phyloP scores from a whole-genome alignment of 495 filamentous ascomycete genomes.

The Aspergillus sclerotioniger region DNA sequence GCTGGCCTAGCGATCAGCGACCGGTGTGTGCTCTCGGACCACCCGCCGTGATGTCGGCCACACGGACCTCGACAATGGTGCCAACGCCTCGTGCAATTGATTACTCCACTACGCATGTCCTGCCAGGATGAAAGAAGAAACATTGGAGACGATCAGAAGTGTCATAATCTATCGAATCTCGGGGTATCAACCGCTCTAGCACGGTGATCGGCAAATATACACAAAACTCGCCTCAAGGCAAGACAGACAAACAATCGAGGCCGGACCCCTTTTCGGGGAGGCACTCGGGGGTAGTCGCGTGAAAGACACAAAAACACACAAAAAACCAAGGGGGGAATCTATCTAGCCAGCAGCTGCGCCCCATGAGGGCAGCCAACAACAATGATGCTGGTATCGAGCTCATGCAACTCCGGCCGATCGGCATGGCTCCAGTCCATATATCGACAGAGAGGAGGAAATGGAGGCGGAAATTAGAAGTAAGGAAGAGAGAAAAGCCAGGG shows the following conservation, averaged over 20 bases:
- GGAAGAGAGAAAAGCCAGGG: constrained; percentile 4
- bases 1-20: not conserved
- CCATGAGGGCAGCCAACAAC: not conserved
- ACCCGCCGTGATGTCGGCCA: too few species aligned
- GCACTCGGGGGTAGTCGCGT: constrained; percentile 13
- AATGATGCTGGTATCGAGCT: not conserved
- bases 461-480: not conserved
- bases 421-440: not conserved
- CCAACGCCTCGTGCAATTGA: not conserved
- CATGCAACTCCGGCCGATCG: not conserved
- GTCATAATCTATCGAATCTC: constrained; percentile 4
- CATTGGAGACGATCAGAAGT: not conserved
- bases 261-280: constrained; percentile 4
- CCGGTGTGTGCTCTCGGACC: not conserved
- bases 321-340: constrained; percentile 10
- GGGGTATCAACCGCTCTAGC: not conserved
- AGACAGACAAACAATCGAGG: constrained; percentile 6
- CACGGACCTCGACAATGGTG: not conserved
- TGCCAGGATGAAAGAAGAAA: not conserved
- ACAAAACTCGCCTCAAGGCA: not conserved
- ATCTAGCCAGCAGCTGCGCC: constrained; percentile 1
- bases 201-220: constrained; percentile 10
- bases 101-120: not conserved
- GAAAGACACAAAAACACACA: constrained; percentile 6
- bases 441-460: not conserved